These are phyloP conservation scores for Brasilioporus rufonigricans DNA, from an alignment of 768 basidiomycete genomes.

Conservation along the genomic window DNA sequence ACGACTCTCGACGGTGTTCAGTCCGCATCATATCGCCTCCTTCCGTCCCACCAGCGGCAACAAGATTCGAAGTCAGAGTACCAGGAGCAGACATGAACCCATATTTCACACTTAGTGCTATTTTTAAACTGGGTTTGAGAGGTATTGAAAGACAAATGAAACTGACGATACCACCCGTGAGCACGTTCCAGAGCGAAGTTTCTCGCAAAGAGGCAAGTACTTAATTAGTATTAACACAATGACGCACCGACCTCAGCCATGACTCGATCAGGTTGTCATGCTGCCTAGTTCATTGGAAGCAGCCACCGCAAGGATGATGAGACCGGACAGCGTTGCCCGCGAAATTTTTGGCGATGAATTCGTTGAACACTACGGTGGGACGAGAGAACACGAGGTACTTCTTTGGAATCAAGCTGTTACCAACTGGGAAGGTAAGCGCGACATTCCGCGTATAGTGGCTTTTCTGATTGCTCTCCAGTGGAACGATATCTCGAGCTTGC, in stretches of 20 bases:
- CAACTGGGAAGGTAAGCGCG: conserved; percentile 80
- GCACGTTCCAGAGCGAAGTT: conserved; percentile 25
- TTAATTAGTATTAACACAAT: conserved; percentile 7
- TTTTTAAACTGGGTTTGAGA: conserved; percentile 82
- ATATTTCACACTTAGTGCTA: conserved; percentile 83
- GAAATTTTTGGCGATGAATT: conserved; percentile 87
- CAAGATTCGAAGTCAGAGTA: conserved; percentile 89
- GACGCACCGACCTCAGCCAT: background rate
- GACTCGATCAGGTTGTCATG: conserved; percentile 55
- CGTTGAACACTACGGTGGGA: conserved; percentile 93
- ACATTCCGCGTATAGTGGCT: background rate
- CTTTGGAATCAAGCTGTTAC: conserved; percentile 90
- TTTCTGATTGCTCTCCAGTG: conserved; percentile 43
- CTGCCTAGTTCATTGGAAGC: conserved; percentile 76
- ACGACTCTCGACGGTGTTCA: conserved; percentile 91
- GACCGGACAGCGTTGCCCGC: conserved; percentile 73
- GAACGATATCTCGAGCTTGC: conserved; percentile 86
- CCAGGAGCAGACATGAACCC: conserved; percentile 98
- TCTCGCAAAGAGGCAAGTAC: conserved; percentile 62
- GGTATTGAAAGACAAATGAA: conserved; percentile 79
- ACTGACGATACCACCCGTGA: conserved; percentile 71
- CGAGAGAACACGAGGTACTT: conserved; percentile 87
- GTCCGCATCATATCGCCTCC: conserved; percentile 93
- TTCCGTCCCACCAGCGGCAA: conserved; percentile 74
- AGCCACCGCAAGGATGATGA: conserved; percentile 82